phyloP scores from a whole-genome alignment of 805 yeast genomes.

The Scheffersomyces ergatensis region DNA sequence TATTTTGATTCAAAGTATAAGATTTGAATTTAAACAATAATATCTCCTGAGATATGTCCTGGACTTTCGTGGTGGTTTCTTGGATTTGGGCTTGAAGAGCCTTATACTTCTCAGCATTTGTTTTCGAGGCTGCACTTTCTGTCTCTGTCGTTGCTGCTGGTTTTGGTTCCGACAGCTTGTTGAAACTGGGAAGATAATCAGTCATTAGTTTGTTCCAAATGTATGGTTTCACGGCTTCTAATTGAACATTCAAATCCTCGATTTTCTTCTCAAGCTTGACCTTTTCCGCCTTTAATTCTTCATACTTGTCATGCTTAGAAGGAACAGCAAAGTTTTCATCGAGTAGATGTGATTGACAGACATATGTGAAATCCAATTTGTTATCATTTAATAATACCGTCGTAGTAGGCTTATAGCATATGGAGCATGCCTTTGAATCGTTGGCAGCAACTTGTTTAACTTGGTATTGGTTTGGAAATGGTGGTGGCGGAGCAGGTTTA shows the following conservation, averaged over 20 bases:
- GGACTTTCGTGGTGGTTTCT: conserved; percentile 15
- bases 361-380: conserved; percentile 51
- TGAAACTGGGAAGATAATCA: conserved; percentile 10
- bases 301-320: conserved; percentile 33
- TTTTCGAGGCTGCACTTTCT: conserved; percentile 15
- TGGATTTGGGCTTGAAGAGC: conserved; percentile 12
- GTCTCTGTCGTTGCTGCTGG: conserved; percentile 20
- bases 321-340: conserved; percentile 47
- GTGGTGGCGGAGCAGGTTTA: conserved; percentile 3
- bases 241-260: conserved; percentile 17
- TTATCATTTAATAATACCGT: conserved; percentile 46
- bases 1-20: conserved; percentile 37
- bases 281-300: conserved; percentile 19
- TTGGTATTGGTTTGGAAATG: conserved; percentile 38
- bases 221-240: conserved; percentile 29
- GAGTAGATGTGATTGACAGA: conserved; percentile 45
- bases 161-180: too few relatives aligned
- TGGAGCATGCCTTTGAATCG: conserved; percentile 44
- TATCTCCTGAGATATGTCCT: conserved; percentile 16
- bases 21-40: conserved; percentile 31
- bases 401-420: conserved; percentile 50
- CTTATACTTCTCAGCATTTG: conserved; percentile 12
- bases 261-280: conserved; percentile 15
- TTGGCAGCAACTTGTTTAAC: conserved; percentile 39
- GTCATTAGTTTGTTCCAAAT: conserved; percentile 28